Evolutionary conservation across 2,329 filamentous ascomycete species (phyloP).

Genomic region (Aspergillus amoenus): DNA sequence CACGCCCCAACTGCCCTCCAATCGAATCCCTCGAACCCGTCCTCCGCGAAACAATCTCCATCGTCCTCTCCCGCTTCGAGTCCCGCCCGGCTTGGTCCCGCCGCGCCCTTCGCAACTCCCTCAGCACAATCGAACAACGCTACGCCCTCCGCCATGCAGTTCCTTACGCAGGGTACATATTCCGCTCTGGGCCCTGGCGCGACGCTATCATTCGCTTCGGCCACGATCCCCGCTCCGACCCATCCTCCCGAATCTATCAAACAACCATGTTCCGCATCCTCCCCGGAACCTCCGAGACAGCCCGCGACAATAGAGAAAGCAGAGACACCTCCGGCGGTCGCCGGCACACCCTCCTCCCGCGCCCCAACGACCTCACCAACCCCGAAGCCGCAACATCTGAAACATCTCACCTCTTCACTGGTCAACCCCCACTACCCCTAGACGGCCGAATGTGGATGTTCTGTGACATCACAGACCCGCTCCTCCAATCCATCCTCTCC

Average conservation of each 20-base stretch:
- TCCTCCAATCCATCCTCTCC: conserved; percentile 66
- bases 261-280: conserved; percentile 80
- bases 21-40: conserved; percentile 53
- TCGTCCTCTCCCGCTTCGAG: conserved; percentile 65
- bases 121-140: conserved; percentile 53
- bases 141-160: conserved; percentile 69
- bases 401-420: conserved; percentile 74
- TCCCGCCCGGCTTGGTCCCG: conserved; percentile 84
- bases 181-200: conserved; percentile 87
- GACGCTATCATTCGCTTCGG: conserved; percentile 85
- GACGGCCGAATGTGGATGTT: conserved; percentile 94
- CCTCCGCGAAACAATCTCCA: conserved; percentile 63
- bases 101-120: conserved; percentile 72
- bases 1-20: conserved; percentile 56
- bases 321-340: conserved; percentile 18
- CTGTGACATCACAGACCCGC: conserved; percentile 83
- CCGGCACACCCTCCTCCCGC: conserved; percentile 26
- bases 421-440: conserved; percentile 63
- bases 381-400: conserved; percentile 10
- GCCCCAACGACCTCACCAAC: conserved; percentile 16
- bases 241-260: conserved; percentile 79
- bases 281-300: conserved; percentile 35
- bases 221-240: conserved; percentile 76
- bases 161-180: conserved; percentile 86
- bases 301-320: background rate